Evolutionary conservation across 352 stramenopile species (phyloP).

Genomic region (Phytophthora fragariae): DNA sequence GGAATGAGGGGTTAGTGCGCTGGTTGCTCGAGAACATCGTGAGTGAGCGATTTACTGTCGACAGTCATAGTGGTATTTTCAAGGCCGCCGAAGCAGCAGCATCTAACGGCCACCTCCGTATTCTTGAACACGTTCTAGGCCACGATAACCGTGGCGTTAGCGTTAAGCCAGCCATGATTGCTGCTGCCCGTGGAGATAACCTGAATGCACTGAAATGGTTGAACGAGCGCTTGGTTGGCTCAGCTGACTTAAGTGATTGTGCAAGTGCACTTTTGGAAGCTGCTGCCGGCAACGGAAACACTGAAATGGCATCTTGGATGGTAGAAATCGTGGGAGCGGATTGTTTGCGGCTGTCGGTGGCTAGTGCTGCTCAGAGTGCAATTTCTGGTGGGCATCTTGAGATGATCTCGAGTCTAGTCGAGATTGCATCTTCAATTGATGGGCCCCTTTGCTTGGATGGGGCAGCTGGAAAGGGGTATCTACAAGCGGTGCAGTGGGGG

Average conservation of each 20-base stretch:
- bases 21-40: slow-evolving; percentile 33
- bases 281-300: slow-evolving; percentile 25
- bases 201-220: slow-evolving; percentile 32
- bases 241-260: slow-evolving; percentile 7
- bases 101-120: slow-evolving; percentile 15
- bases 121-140: slow-evolving; percentile 34
- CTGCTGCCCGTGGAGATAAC: slow-evolving; percentile 17
- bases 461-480: slow-evolving; percentile 27
- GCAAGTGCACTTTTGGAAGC: slow-evolving; percentile 25
- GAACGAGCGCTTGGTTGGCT: slow-evolving; percentile 7
- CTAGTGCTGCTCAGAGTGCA: slow-evolving; percentile 27
- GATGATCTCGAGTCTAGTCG: slow-evolving; percentile 25
- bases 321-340: slow-evolving; percentile 22
- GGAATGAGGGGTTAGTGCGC: slow-evolving; percentile 24
- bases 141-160: slow-evolving; percentile 28
- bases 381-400: slow-evolving; percentile 32
- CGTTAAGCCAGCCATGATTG: slow-evolving; percentile 22
- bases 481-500: slow-evolving; percentile 34
- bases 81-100: slow-evolving; percentile 35
- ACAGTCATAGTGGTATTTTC: slow-evolving; percentile 32
- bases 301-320: slow-evolving; percentile 29
- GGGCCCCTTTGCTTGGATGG: slow-evolving; percentile 27
- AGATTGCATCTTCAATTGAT: slow-evolving; percentile 20
- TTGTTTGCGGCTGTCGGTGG: slow-evolving; percentile 20
- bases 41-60: slow-evolving; percentile 27